Percentiles rank a stretch among this genome's conserved stretches.
Evolutionary conservation across 441 rosid genomes (phyloP).

Genomic region (Flueggea neowawraea): DNA sequence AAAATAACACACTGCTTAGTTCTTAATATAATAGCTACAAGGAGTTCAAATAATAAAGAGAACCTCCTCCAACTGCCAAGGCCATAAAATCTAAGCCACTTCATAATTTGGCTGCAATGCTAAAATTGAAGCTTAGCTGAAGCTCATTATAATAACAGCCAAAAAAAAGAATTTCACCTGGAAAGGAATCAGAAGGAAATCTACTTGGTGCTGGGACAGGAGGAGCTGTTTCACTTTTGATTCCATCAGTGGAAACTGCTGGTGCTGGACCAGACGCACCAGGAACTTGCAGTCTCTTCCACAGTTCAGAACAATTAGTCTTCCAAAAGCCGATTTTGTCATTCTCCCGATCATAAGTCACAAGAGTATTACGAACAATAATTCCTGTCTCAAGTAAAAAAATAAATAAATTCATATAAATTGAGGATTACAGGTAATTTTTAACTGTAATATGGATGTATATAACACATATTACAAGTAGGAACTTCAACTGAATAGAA

Average conservation of each 20-base stretch:
- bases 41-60: too few relatives aligned
- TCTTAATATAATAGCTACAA: too few relatives aligned
- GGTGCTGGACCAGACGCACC: conserved; percentile 42
- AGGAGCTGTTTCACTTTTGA: conserved; percentile 29
- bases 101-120: too few relatives aligned
- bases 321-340: conserved; percentile 90
- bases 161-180: conserved; percentile 47
- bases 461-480: not conserved
- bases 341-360: conserved; percentile 80
- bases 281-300: conserved; percentile 66
- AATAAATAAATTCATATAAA: not conserved
- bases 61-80: not conserved
- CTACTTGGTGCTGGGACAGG: conserved; percentile 26
- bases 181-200: conserved; percentile 21
- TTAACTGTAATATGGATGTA: too few relatives aligned
- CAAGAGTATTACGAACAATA: conserved; percentile 82
- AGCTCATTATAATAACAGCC: too few relatives aligned
- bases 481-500: not conserved
- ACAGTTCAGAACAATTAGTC: conserved; percentile 49
- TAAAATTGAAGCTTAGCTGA: too few relatives aligned
- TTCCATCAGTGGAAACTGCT: conserved; percentile 31
- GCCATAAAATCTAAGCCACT: too few relatives aligned
- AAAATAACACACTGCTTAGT: too few relatives aligned
- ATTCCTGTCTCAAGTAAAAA: conserved; percentile 52
- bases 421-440: not conserved